phyloP scores from a whole-genome alignment of 2,329 filamentous ascomycete species.

The Chaetomium globosum region DNA sequence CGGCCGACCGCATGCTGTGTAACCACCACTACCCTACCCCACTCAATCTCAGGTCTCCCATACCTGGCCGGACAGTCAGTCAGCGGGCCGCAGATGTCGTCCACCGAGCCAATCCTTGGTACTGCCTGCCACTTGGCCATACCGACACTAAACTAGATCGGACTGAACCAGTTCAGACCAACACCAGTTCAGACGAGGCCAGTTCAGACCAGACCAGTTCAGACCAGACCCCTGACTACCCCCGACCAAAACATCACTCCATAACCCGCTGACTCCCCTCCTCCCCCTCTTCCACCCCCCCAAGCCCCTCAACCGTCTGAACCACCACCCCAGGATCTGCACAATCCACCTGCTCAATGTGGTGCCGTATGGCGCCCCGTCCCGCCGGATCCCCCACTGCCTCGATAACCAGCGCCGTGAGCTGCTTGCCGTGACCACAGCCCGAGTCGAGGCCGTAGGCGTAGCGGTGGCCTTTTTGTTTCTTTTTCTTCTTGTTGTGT shows the following conservation, averaged over 20 bases:
- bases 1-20: neutral
- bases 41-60: neutral
- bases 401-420: slow-evolving; percentile 78
- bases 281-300: neutral
- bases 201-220: neutral
- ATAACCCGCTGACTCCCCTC: neutral
- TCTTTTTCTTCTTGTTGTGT: slow-evolving; percentile 23
- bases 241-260: neutral
- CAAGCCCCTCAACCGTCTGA: neutral
- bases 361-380: slow-evolving; percentile 39
- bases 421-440: slow-evolving; percentile 72
- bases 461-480: slow-evolving; percentile 51
- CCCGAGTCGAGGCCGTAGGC: slow-evolving; percentile 84
- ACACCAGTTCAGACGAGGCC: neutral
- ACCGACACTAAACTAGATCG: neutral
- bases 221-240: neutral
- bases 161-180: neutral
- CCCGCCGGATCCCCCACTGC: slow-evolving; percentile 40
- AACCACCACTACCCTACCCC: neutral
- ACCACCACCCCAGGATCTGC: neutral
- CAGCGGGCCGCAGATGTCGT: neutral
- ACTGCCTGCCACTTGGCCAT: neutral
- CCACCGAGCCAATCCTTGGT: neutral
- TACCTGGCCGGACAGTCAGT: neutral
- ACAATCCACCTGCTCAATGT: slow-evolving; percentile 49